phyloP scores from a whole-genome alignment of 805 yeast genomes.

The Isabelozyma gotoi region DNA sequence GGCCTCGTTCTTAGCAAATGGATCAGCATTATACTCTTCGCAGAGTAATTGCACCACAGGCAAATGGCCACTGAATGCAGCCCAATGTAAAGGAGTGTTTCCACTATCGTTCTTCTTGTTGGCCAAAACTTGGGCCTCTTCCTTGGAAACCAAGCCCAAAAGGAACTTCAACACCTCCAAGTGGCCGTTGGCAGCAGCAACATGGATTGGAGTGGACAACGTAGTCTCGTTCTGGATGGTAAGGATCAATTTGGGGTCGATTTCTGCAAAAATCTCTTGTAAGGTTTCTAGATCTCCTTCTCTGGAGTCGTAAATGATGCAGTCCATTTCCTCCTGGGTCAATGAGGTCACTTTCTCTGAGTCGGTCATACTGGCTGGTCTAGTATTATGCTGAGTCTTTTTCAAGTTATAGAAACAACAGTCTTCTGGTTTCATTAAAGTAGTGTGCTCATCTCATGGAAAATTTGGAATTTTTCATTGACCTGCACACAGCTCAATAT shows the following conservation, averaged over 20 bases:
- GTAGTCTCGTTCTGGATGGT: constrained; percentile 63
- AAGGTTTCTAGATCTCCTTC: constrained; percentile 82
- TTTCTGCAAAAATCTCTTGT: constrained; percentile 61
- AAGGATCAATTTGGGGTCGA: constrained; percentile 43
- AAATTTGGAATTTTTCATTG: neutral
- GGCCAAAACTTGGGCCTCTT: constrained; percentile 39
- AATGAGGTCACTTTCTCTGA: constrained; percentile 24
- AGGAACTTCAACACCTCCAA: constrained; percentile 62
- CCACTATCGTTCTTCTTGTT: constrained; percentile 67
- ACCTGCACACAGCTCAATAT: constrained; percentile 3
- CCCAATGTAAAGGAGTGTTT: constrained; percentile 97
- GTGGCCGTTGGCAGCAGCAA: constrained; percentile 97
- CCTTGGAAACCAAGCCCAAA: constrained; percentile 45
- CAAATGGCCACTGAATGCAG: constrained; percentile 82
- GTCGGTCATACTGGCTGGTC: constrained; percentile 7
- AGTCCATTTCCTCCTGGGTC: constrained; percentile 77
- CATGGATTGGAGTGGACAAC: constrained; percentile 78
- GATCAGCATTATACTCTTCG: constrained; percentile 77
- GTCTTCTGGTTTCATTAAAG: neutral
- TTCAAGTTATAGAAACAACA: no score
- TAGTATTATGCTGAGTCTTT: neutral
- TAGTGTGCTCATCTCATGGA: neutral
- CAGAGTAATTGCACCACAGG: constrained; percentile 67
- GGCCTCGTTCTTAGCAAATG: constrained; percentile 69
- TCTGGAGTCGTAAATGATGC: constrained; percentile 80